Evolutionary conservation across 768 basidiomycete species (phyloP).

Genomic region (Cantharellus cinnabarinus): DNA sequence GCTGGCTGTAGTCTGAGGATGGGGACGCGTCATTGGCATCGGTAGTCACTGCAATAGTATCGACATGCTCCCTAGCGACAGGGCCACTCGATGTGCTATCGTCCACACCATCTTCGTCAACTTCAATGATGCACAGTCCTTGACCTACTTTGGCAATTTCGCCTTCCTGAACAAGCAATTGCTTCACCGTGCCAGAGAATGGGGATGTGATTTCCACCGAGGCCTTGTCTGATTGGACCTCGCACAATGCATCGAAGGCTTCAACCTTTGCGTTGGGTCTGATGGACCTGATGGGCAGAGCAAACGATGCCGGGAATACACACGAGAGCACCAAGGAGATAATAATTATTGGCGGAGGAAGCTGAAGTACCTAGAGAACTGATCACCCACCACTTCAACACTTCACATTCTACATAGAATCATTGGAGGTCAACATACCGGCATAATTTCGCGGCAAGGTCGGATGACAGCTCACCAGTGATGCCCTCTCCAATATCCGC

Average conservation of each 20-base stretch:
- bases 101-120: constrained; percentile 32
- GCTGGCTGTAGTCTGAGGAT: not conserved
- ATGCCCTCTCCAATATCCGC: constrained; percentile 59
- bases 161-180: constrained; percentile 59
- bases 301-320: not conserved
- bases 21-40: not conserved
- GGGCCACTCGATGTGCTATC: not conserved
- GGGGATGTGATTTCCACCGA: constrained; percentile 82
- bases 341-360: not conserved
- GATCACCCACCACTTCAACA: constrained; percentile 50
- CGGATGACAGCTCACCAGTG: constrained; percentile 18
- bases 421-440: not conserved
- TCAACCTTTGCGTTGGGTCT: constrained; percentile 29
- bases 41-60: constrained; percentile 16
- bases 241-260: constrained; percentile 47
- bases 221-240: constrained; percentile 81
- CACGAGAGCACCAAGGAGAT: not conserved
- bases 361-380: not conserved
- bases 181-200: constrained; percentile 52
- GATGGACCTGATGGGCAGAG: constrained; percentile 32
- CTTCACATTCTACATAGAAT: constrained; percentile 40
- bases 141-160: constrained; percentile 68
- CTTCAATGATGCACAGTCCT: constrained; percentile 56
- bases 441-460: not conserved
- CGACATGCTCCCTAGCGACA: constrained; percentile 14